These are phyloP conservation scores for Xanthoceras sorbifolium DNA, from an alignment of 345 rosid genomes.

Conservation along the genomic window DNA sequence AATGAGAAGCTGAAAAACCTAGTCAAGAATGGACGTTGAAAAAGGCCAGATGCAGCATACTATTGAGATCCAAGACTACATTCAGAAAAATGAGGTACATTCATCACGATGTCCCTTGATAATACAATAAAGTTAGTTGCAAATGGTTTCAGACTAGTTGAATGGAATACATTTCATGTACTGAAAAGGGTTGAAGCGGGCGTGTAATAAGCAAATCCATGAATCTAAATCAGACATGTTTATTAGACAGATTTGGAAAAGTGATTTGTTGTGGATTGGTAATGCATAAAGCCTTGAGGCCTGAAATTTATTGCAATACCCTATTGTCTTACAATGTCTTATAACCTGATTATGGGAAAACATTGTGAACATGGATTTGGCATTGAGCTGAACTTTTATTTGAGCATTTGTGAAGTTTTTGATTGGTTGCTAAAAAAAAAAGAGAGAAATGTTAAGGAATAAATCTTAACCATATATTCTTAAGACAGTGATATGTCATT, in stretches of 20 bases:
- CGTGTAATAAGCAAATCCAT: not conserved
- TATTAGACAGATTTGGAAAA: not conserved
- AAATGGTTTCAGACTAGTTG: slow-evolving; percentile 10
- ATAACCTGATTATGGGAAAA: not conserved
- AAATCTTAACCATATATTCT: no score
- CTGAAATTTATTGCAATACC: not conserved
- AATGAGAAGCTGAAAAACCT: slow-evolving; percentile 70
- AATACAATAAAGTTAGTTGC: slow-evolving; percentile 8
- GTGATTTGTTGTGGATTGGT: not conserved
- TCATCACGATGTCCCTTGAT: not conserved
- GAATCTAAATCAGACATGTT: not conserved
- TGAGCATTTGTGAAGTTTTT: no score
- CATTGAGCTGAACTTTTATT: not conserved
- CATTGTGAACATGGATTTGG: not conserved
- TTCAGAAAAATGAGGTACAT: not conserved
- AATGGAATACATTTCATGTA: not conserved
- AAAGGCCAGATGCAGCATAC: not conserved
- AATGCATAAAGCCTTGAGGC: not conserved
- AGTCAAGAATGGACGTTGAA: slow-evolving; percentile 37
- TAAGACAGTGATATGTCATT: no score
- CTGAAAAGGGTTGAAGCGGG: slow-evolving; percentile 2
- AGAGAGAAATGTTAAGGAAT: no score
- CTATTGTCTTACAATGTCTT: not conserved
- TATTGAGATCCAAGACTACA: not conserved
- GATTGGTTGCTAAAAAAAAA: no score